Conservation (phyloP, 2,329 filamentous ascomycete species). For the Rhynchosporium graminicola region DNA sequence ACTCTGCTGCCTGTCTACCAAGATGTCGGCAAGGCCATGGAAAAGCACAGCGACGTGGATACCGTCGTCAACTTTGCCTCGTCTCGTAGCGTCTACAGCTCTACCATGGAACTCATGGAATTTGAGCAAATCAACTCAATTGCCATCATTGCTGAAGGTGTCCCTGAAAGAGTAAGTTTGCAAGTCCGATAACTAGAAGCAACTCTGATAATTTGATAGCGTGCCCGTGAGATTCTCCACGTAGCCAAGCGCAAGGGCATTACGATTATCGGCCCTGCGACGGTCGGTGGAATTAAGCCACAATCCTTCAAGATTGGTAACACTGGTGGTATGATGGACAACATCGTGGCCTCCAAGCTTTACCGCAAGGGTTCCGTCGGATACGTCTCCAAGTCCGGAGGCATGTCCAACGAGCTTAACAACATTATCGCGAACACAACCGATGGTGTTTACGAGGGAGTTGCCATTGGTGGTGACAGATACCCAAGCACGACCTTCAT, state of each 20-base stretch:
- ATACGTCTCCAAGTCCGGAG: constrained; percentile 99
- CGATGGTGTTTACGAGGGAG: constrained; percentile 98
- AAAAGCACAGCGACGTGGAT: constrained; percentile 96
- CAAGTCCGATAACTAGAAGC: neutral
- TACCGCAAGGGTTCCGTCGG: constrained; percentile 99
- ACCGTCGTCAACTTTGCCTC: constrained; percentile 99
- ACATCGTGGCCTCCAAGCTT: constrained; percentile 99
- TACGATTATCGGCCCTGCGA: constrained; percentile 97
- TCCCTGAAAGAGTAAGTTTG: constrained; percentile 87
- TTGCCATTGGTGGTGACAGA: constrained; percentile 98
- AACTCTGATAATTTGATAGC: constrained; percentile 52
- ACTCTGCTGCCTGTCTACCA: constrained; percentile 98
- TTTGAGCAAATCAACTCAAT: constrained; percentile 97
- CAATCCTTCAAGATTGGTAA: constrained; percentile 99
- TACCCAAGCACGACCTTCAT: constrained; percentile 99
- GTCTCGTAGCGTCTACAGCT: constrained; percentile 96
- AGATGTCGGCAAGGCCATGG: constrained; percentile 85
- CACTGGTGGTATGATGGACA: constrained; percentile 99
- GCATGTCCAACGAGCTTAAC: constrained; percentile 99
- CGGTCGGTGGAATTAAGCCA: constrained; percentile 98
- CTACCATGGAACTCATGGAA: constrained; percentile 98
- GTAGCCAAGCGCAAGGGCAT: constrained; percentile 98
- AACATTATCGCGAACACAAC: constrained; percentile 98
- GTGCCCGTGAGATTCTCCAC: constrained; percentile 96
- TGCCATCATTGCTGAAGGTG: constrained; percentile 99